Evolutionary conservation across 148 eudicot genomes (phyloP).

Genomic region (Fagopyrum tataricum): DNA sequence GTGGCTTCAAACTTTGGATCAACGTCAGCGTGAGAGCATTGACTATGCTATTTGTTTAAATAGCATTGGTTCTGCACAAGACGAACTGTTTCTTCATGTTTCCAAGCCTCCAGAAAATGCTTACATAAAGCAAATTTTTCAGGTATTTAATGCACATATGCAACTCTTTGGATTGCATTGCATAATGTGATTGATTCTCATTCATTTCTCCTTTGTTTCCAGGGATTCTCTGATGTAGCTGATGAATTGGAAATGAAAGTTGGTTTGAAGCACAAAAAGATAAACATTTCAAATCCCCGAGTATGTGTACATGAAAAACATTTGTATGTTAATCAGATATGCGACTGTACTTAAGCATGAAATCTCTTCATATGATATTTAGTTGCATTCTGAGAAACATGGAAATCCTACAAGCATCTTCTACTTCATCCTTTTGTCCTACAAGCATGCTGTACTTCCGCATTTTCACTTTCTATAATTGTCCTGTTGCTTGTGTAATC

Average conservation of each 20-base stretch:
- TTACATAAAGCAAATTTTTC: constrained; percentile 77
- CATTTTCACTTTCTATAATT: background rate
- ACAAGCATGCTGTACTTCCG: background rate
- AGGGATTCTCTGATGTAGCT: constrained; percentile 81
- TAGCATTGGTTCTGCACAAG: constrained; percentile 68
- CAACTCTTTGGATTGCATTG: background rate
- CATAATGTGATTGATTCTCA: constrained; percentile 10
- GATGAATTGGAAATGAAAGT: constrained; percentile 69
- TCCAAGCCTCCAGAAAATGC: constrained; percentile 99
- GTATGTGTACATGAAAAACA: constrained; percentile 35
- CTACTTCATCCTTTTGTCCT: background rate
- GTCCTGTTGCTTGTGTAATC: constrained; percentile 15
- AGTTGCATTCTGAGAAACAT: background rate
- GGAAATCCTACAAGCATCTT: background rate
- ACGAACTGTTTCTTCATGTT: constrained; percentile 86
- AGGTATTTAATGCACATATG: constrained; percentile 31
- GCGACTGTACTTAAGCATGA: background rate
- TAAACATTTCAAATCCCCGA: constrained; percentile 90
- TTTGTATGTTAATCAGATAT: background rate
- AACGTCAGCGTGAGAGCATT: constrained; percentile 84
- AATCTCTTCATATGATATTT: background rate
- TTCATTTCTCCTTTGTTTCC: constrained; percentile 21
- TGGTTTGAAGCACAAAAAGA: constrained; percentile 96
- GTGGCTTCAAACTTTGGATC: constrained; percentile 99
- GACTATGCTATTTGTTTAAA: constrained; percentile 94